These are phyloP conservation scores for Naumovozyma castellii DNA, from an alignment of 805 yeast genomes.

Conservation along the genomic window DNA sequence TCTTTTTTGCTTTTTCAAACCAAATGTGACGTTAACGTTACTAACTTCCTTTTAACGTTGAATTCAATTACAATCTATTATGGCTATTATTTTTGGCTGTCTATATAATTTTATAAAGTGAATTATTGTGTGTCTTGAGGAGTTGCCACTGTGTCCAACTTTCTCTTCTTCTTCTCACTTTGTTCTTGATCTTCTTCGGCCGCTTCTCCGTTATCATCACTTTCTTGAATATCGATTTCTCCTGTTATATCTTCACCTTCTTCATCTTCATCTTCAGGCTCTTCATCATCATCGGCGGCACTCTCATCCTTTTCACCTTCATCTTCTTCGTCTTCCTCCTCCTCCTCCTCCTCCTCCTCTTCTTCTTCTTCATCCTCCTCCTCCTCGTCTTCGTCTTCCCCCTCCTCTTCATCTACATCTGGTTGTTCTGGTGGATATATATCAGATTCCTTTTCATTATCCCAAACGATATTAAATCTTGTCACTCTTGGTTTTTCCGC, in stretches of 20 bases:
- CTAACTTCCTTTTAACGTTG: too few relatives aligned
- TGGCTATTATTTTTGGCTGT: too few relatives aligned
- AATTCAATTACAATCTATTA: too few relatives aligned
- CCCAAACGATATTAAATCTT: slow-evolving; percentile 95
- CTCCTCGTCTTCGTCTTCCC: slow-evolving; percentile 55
- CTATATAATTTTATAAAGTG: neutral
- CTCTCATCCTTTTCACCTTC: slow-evolving; percentile 37
- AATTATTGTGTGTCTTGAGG: neutral
- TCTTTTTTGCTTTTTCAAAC: slow-evolving; percentile 7
- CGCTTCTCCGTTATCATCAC: slow-evolving; percentile 4
- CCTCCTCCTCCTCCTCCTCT: slow-evolving; percentile 38
- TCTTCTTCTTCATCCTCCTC: slow-evolving; percentile 46
- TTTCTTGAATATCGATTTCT: slow-evolving; percentile 18
- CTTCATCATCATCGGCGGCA: slow-evolving; percentile 33
- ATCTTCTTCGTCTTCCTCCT: slow-evolving; percentile 39
- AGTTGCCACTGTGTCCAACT: neutral
- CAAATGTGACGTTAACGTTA: too few relatives aligned
- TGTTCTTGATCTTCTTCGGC: neutral
- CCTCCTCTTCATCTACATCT: slow-evolving; percentile 53
- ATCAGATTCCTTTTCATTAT: slow-evolving; percentile 57
- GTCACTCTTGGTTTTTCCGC: slow-evolving; percentile 98
- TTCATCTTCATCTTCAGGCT: slow-evolving; percentile 34
- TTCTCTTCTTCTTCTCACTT: neutral
- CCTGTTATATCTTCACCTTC: slow-evolving; percentile 31
- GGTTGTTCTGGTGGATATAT: slow-evolving; percentile 73